These are phyloP conservation scores for Gliomastix tumulicola DNA, from an alignment of 2,329 filamentous ascomycete genomes.

Conservation along the genomic window DNA sequence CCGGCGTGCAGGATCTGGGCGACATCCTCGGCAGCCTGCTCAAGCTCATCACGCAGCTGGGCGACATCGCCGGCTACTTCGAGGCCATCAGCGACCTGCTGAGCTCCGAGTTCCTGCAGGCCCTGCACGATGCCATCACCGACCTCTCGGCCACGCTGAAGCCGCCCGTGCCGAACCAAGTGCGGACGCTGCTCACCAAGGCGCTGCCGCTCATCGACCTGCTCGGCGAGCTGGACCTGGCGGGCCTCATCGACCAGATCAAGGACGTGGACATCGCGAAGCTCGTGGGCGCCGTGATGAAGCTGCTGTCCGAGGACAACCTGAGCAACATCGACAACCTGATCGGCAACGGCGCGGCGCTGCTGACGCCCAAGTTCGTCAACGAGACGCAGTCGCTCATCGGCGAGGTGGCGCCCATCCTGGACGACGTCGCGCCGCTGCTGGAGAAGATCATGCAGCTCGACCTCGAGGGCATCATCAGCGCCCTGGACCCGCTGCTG, in stretches of 20 bases:
- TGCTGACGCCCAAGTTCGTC: conserved; percentile 23
- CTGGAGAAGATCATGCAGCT: conserved; percentile 15
- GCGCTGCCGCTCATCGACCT: conserved; percentile 18
- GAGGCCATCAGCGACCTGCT: conserved; percentile 21
- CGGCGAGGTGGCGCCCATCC: conserved; percentile 22
- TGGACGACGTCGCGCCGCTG: conserved; percentile 16
- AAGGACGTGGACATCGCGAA: conserved; percentile 20
- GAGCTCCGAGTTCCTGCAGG: conserved; percentile 29
- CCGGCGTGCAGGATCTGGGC: conserved; percentile 11
- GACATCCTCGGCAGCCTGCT: conserved; percentile 12
- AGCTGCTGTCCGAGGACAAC: conserved; percentile 20
- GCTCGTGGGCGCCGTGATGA: conserved; percentile 18
- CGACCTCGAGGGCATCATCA: conserved; percentile 20
- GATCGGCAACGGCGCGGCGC: conserved; percentile 24
- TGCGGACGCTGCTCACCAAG: conserved; percentile 17
- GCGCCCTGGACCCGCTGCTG: conserved; percentile 17
- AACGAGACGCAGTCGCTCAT: conserved; percentile 25
- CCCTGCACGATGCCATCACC: conserved; percentile 30
- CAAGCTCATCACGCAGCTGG: conserved; percentile 9
- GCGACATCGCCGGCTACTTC: conserved; percentile 2
- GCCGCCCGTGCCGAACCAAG: conserved; percentile 24
- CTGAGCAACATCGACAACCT: conserved; percentile 24
- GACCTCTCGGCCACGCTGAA: conserved; percentile 28
- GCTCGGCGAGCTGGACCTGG: conserved; percentile 22
- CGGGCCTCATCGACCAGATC: conserved; percentile 20